These are phyloP conservation scores for Alternaria consortialis DNA, from an alignment of 2,329 filamentous ascomycete genomes.

Conservation along the genomic window DNA sequence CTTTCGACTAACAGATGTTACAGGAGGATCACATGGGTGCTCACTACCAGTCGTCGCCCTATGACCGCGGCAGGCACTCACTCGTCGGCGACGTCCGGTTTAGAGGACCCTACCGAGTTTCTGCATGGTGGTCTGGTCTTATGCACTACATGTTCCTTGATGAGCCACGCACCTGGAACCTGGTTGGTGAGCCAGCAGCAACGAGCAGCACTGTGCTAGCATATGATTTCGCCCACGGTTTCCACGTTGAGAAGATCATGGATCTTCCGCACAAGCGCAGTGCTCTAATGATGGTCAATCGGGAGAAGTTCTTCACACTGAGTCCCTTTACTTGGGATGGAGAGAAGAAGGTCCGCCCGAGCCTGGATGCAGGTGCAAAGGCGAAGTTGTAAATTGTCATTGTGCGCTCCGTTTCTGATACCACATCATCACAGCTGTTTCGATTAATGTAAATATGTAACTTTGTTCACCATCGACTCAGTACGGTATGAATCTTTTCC, in stretches of 20 bases:
- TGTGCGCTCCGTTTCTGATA: background rate
- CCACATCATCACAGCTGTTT: background rate
- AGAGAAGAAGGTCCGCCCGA: constrained; percentile 46
- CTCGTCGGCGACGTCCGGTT: constrained; percentile 66
- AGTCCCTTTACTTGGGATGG: constrained; percentile 62
- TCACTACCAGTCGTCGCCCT: constrained; percentile 64
- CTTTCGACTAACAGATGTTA: constrained; percentile 25
- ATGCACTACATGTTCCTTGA: constrained; percentile 69
- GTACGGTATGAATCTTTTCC: background rate
- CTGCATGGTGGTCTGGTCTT: constrained; percentile 65
- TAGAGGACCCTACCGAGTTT: constrained; percentile 64
- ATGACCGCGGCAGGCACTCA: constrained; percentile 68
- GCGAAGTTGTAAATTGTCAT: constrained; percentile 38
- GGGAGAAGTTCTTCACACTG: constrained; percentile 75
- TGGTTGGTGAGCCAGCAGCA: constrained; percentile 75
- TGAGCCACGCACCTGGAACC: constrained; percentile 63
- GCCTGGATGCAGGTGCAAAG: constrained; percentile 46
- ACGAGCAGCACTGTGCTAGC: constrained; percentile 74
- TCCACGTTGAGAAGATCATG: constrained; percentile 75
- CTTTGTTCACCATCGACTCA: background rate
- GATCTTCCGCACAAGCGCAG: constrained; percentile 77
- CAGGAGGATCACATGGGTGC: constrained; percentile 69
- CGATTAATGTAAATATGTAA: background rate
- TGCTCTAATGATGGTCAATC: constrained; percentile 70
- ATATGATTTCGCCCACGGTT: constrained; percentile 78